A percentile compares a stretch with the other conserved stretches of the same genome.
Conservation (phyloP, 805 yeast species). For the Gaillardinia entomophila region DNA sequence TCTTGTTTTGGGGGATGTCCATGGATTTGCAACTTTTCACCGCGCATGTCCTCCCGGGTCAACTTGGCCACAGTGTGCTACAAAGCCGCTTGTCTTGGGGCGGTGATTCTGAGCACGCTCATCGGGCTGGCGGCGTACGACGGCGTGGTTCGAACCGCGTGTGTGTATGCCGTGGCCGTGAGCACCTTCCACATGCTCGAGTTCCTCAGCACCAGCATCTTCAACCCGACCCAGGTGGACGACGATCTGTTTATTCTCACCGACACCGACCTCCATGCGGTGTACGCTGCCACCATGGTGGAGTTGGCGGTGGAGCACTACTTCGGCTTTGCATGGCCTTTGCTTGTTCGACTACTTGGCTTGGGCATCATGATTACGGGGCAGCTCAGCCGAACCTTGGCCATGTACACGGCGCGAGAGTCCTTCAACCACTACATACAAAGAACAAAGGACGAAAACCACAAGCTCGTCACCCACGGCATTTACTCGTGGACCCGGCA, state of each 20-base stretch:
- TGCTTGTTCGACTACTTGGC: slow-evolving; percentile 37
- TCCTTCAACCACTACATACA: slow-evolving; percentile 83
- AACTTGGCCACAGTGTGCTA: slow-evolving; percentile 23
- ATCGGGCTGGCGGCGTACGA: slow-evolving; percentile 1
- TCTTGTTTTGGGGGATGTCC: too few relatives aligned
- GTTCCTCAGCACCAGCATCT: slow-evolving; percentile 72
- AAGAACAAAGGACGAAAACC: slow-evolving; percentile 44
- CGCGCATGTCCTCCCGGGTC: slow-evolving; percentile 21
- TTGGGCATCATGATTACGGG: slow-evolving; percentile 46
- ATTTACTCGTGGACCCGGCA: slow-evolving; percentile 67
- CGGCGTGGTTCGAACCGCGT: slow-evolving; percentile 2
- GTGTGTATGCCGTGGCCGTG: slow-evolving; percentile 2
- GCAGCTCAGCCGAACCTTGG: slow-evolving; percentile 61
- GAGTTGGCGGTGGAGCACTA: slow-evolving; percentile 6
- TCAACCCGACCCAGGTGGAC: slow-evolving; percentile 60
- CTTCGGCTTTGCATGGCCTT: not conserved
- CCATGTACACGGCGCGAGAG: slow-evolving; percentile 84
- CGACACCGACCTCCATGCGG: slow-evolving; percentile 16
- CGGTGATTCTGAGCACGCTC: slow-evolving; percentile 12
- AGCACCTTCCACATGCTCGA: slow-evolving; percentile 76
- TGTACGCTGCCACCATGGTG: slow-evolving; percentile 7
- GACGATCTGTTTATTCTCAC: slow-evolving; percentile 43
- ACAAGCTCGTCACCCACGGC: slow-evolving; percentile 67
- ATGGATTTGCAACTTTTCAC: slow-evolving; percentile 1
- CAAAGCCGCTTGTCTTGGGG: slow-evolving; percentile 30